Evolutionary conservation across 1,284 basidiomycete genomes (phyloP), one percentile per base, ranked within the genome.

Genomic region (Cystobasidium sp.): DNA sequence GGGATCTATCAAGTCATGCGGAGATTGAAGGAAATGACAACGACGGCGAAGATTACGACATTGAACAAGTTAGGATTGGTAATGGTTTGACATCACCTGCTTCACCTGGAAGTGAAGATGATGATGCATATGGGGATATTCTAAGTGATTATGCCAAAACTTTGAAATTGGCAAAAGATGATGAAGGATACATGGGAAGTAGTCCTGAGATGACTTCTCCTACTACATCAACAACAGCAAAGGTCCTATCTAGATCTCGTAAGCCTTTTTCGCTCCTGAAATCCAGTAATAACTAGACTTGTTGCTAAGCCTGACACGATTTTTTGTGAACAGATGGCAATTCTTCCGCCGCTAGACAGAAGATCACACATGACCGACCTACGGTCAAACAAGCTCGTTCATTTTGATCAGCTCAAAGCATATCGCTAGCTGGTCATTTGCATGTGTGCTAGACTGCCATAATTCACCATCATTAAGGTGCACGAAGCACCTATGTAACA

Each of bases 101-200:
- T 59, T 59, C 56, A 49, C 44, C 46, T 64, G 44, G 62, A 18
- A 52, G 49, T 52, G 62, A 64, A 64, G 62, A 64, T 16, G 62
- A 64, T 16, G 62, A 47, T 49, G 44, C 62, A 18, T 52, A 64
- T 49, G 46, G 9, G 1, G 62, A 20, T 44, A 52, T 52, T 14
- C 7, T 52, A 8, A 43, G 62, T 18, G 43, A 64, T 24, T 64
- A 47, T 24, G 44, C 12, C 49, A 18, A 18, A 18, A 47, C 9
- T 47, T 12, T 22, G 18, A 31, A 47, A 18, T 18, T 12, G 20
- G 12, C 46, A 52, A 24, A n/a, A 52, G 8, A 41, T 41, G 64
- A 68, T 47, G 66, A 68, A 43, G 66, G 66, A 2, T 68, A 68
- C 43, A 52, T 68, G 12, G 66, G 51, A 47, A 68, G 53, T 39